Base-by-base conservation (phyloP, 495 filamentous ascomycete species). In the Neurospora sp. region DNA sequence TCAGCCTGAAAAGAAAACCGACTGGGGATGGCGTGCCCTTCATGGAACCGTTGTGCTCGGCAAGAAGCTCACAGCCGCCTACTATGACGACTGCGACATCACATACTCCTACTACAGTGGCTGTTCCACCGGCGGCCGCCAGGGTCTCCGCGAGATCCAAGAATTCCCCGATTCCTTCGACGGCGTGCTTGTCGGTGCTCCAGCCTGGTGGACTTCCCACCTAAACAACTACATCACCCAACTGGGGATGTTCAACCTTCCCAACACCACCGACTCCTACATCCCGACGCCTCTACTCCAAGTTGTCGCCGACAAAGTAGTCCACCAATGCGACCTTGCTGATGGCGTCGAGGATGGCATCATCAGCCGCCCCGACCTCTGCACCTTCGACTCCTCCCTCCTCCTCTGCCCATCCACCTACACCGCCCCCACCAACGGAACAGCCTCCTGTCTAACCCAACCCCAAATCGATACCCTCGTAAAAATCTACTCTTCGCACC, bases 321-420 rank as follows among this genome's bases (percentile, higher is more conserved):
- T 91, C n/a, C 83, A 83, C 5, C 90, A 92, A 76, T 93, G 90
- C 72, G 90, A 93, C 76, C 74, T 62, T 3, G 79, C 86, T 40
- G 91, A 92, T 75, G 90, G 90, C 2, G 83, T 89, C 0, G 78
- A 81, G 11, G 90, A 92, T 74, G 88, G 85, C 34, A 89, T 92
- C 76, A 89, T 92, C 74, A 88, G 86, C 70, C 80, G 85, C 70
- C 87, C 90, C 0, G 81, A 84, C 69, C 81, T 86, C n/a, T 92
- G 91, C 81, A 76, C 84, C 34, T 86, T 90, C 17, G 76, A 85
- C 54, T 80, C 87, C 17, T 82, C 86, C 66, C 79, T 80, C 0
- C 75, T 93, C 34, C 85, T 87, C 10, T 92, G 91, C 78, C 28
- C 54, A 66, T 10, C 11, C 13, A 74, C 76, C 7, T 75, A 74